Evolutionary conservation across 1,284 basidiomycete genomes (phyloP).

Genomic region (Pseudozyma flocculosa): DNA sequence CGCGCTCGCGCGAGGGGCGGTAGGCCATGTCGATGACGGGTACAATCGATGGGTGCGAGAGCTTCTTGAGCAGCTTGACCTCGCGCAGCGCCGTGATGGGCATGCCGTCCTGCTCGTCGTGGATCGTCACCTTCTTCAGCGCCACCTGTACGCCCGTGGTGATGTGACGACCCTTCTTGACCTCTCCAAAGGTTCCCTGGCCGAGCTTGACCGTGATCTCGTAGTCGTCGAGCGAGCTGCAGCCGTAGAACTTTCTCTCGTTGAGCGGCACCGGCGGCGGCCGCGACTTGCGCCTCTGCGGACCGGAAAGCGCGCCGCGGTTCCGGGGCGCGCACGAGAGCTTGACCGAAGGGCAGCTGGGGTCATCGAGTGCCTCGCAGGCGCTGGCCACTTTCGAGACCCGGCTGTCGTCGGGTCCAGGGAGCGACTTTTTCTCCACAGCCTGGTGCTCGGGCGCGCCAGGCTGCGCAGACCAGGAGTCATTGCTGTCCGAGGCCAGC

Average conservation of each 20-base stretch:
- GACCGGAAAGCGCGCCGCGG: slow-evolving; percentile 5
- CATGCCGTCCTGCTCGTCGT: slow-evolving; percentile 92
- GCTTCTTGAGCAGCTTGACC: slow-evolving; percentile 90
- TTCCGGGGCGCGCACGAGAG: slow-evolving; percentile 27
- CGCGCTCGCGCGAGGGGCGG: slow-evolving; percentile 33
- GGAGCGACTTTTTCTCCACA: neutral
- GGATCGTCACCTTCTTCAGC: slow-evolving; percentile 90
- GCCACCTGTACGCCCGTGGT: slow-evolving; percentile 71
- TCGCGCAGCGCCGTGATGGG: slow-evolving; percentile 96
- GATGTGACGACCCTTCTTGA: slow-evolving; percentile 55
- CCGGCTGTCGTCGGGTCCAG: neutral
- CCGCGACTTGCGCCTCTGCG: slow-evolving; percentile 26
- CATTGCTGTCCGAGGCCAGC: neutral
- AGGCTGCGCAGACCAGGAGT: neutral
- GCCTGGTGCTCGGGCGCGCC: neutral
- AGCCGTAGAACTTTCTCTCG: slow-evolving; percentile 47
- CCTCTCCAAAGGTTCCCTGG: slow-evolving; percentile 57
- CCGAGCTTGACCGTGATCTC: slow-evolving; percentile 53
- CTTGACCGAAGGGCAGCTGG: slow-evolving; percentile 11
- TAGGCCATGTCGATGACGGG: slow-evolving; percentile 88
- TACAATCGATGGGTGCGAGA: slow-evolving; percentile 82
- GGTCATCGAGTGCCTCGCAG: slow-evolving; percentile 24
- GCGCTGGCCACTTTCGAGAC: slow-evolving; percentile 3
- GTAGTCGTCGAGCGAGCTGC: slow-evolving; percentile 49
- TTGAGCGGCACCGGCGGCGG: slow-evolving; percentile 28